Evolutionary conservation across 140 eudicot genomes (phyloP).

Genomic region (Cichorium intybus): DNA sequence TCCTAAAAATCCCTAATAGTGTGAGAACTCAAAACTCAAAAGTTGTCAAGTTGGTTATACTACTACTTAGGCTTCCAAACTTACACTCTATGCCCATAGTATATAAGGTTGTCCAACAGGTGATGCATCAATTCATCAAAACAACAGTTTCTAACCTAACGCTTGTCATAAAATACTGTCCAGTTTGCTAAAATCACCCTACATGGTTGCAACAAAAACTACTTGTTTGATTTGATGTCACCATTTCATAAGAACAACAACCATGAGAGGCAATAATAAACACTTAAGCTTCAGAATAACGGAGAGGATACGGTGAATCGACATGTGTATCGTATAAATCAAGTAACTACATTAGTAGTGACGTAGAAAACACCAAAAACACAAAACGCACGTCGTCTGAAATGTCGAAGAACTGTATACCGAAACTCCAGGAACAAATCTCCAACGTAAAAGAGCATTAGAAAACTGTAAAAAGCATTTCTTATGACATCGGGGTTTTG

Average conservation of each 20-base stretch:
- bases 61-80: not conserved
- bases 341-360: not conserved
- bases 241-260: not conserved
- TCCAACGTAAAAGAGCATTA: not conserved
- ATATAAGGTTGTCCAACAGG: not conserved
- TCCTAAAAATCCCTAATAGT: not conserved
- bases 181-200: not conserved
- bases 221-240: not conserved
- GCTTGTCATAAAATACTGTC: not conserved
- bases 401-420: not conserved
- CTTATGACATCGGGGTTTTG: not conserved
- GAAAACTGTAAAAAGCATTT: not conserved
- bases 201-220: not conserved
- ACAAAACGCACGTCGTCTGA: not conserved
- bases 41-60: constrained; percentile 2
- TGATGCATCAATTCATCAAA: not conserved
- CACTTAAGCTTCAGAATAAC: not conserved
- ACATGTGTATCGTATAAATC: not conserved
- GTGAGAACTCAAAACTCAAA: not conserved
- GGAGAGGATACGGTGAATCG: not conserved
- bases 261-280: not conserved
- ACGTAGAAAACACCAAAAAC: not conserved
- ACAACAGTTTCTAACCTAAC: not conserved
- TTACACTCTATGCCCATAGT: not conserved
- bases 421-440: not conserved